A percentile compares a stretch with the other conserved stretches of the same genome.
These are phyloP conservation scores for Leccinum uliginosum DNA, from an alignment of 768 basidiomycete genomes.

Conservation along the genomic window DNA sequence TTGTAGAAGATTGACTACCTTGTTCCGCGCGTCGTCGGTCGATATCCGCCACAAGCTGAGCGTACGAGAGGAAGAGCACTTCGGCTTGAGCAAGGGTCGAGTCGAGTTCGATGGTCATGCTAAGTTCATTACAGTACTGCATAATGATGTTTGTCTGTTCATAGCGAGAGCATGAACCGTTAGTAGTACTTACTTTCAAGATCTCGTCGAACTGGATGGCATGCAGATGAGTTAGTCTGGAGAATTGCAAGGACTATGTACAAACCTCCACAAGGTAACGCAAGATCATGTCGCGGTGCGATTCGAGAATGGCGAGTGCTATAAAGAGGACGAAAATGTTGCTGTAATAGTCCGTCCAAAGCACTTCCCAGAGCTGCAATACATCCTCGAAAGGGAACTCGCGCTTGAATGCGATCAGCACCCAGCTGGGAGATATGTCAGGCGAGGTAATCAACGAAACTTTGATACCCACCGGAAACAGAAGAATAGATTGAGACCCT, in stretches of 20 bases:
- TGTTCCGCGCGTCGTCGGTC: conserved; percentile 74
- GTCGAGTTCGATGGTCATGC: conserved; percentile 96
- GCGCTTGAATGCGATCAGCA: conserved; percentile 91
- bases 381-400: conserved; percentile 94
- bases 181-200: conserved; percentile 21
- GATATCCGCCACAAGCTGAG: conserved; percentile 82
- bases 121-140: conserved; percentile 87
- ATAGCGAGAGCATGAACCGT: not conserved
- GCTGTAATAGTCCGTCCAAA: conserved; percentile 91
- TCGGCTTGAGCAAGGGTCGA: conserved; percentile 95
- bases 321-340: conserved; percentile 88
- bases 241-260: conserved; percentile 1
- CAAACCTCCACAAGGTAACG: conserved; percentile 91
- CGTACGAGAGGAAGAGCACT: conserved; percentile 91
- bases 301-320: conserved; percentile 90
- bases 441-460: not conserved
- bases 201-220: conserved; percentile 56
- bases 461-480: conserved; percentile 79
- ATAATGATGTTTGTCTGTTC: conserved; percentile 22
- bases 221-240: conserved; percentile 2
- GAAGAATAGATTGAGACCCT: conserved; percentile 92
- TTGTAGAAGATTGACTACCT: conserved; percentile 11
- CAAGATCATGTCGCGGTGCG: conserved; percentile 91
- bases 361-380: conserved; percentile 86
- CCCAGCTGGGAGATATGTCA: conserved; percentile 53